Percentiles rank a stretch among this genome's conserved stretches.
Conservation (phyloP, 2,329 filamentous ascomycete species). For the Ophiostoma angusticollis region DNA sequence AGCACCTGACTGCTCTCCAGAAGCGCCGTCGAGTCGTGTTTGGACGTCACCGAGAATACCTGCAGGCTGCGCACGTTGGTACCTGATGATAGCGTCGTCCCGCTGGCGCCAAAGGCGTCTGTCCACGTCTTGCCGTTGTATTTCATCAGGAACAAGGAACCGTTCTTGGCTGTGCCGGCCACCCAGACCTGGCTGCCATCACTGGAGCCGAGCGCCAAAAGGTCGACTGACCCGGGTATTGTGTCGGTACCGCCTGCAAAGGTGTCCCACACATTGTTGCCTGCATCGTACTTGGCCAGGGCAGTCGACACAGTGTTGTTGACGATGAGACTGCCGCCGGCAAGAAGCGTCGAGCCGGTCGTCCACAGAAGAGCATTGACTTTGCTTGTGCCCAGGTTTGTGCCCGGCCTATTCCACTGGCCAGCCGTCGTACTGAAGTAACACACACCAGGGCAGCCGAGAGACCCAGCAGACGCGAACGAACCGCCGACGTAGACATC, state of each 20-base stretch:
- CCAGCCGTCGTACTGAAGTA: slow-evolving; percentile 55
- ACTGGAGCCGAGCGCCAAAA: slow-evolving; percentile 59
- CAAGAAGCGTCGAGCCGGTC: slow-evolving; percentile 56
- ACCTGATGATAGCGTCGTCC: slow-evolving; percentile 46
- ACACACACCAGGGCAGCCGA: slow-evolving; percentile 74
- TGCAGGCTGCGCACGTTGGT: slow-evolving; percentile 71
- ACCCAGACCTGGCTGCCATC: slow-evolving; percentile 70
- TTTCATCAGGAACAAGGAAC: slow-evolving; percentile 66
- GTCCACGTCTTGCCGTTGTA: slow-evolving; percentile 61
- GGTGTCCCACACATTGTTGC: slow-evolving; percentile 50
- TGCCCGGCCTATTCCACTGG: slow-evolving; percentile 73
- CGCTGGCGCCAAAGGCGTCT: slow-evolving; percentile 34
- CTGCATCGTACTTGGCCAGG: slow-evolving; percentile 61
- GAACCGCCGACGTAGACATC: slow-evolving; percentile 78
- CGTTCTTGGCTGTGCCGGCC: slow-evolving; percentile 52
- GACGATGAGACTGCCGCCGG: slow-evolving; percentile 63
- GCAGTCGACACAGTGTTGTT: slow-evolving; percentile 48
- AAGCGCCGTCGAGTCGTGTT: slow-evolving; percentile 52
- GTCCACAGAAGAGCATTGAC: slow-evolving; percentile 67
- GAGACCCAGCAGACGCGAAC: slow-evolving; percentile 70
- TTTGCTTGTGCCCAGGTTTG: slow-evolving; percentile 55
- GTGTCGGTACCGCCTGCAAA: slow-evolving; percentile 44
- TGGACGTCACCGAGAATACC: slow-evolving; percentile 56
- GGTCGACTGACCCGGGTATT: slow-evolving; percentile 69
- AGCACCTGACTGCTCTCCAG: slow-evolving; percentile 58